Base-by-base conservation (phyloP, 441 rosid species). In the Gossypium davidsonii region DNA sequence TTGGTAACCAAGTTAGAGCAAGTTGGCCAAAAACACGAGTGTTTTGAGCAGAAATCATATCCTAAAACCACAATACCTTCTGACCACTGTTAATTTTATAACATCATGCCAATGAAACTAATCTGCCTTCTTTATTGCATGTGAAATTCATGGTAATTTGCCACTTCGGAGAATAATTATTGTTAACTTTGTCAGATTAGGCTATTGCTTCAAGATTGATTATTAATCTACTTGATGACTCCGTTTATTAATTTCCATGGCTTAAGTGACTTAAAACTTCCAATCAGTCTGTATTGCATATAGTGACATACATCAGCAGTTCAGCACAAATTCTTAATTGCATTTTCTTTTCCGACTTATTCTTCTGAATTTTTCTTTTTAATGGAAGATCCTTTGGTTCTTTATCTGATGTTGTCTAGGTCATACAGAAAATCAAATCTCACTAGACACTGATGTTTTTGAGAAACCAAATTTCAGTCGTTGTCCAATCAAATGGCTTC, bases 401-500 rank as follows among this genome's bases (percentile, higher is more conserved):
- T 71, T 78, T 73, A 53, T 79, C 68, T 71, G 52, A 63, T 77
- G 77, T 34, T 78, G 37, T 49, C 70, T 80, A 92, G 95, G 81
- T 71, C 64, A 73, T 17, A 73, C 34, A 56, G 83, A 83, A 66
- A 81, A 49, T 71, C 78, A 68, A 15, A 62, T 9, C 79, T 80
- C 83, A 72, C 82, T 82, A 17, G 79, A 77, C 71, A 49, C 78
- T 12, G 77, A 77, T 72, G 60, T 74, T 42, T 69, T 74, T 70
- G 80, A 82, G 79, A 86, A 81, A 71, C 76, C 83, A 58, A 83
- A 84, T 52, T 83, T 67, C 74, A 52, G 74, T 62, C 73, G 71
- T 77, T 71, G 61, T 80, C 82, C 88, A 67, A 72, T 80, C 64
- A 85, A 93, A 83, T 80, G 84, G 74, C 76, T 79, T 64, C 61